Evolutionary conservation across 1,139 yeast species (phyloP), one percentile per base, ranked within the genome.

Genomic region (Suhomyces choctaworum): DNA sequence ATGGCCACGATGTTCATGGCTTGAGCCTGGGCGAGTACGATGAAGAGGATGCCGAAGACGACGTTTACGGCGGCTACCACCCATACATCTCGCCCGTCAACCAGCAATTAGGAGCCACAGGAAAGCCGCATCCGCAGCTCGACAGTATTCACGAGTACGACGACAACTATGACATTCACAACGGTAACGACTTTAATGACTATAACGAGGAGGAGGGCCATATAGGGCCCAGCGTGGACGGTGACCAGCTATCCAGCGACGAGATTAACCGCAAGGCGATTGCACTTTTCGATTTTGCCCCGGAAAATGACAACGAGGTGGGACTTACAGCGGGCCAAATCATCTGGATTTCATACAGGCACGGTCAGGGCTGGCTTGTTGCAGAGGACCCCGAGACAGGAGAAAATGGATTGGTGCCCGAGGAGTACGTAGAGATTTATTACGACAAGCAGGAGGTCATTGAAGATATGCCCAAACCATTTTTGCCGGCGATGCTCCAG

Each of bases 351-450:
- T 80, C 84, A 41, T 90, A 90, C 58, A 76, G 95, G 44, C 96
- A 92, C 57, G 97, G 97, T 14, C 97, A 92, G 57, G 99, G 99
- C 5, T 92, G 98, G 99, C 71, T 94, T 4, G 97, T 92, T 32
- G 97, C 97, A 0, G 87, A 82, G 48, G 90, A 86, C 52, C 84
- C 89, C 0, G 71, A 60, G 22, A 74, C 84, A 4, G 90, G 89
- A 1, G 85, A 82, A 47, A 86, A 95, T 19, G 99, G 99, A 2
- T 74, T 92, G 34, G 96, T 92, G 5, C 99, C 99, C 1, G 96
- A 90, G 53, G 96, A 87, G 51, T 92, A 89, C 52, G 96, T 92
- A 28, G 84, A 83, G 44, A 66, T 82, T 36, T 49, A 70, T 28
- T 48, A 51, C 26, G 54, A 47, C 19, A 54, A 54, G n/a, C 56